Percentiles rank a stretch among this genome's conserved stretches.
Conservation (phyloP, 1,284 basidiomycete species). For the Cutaneotrichosporon cutaneum region DNA sequence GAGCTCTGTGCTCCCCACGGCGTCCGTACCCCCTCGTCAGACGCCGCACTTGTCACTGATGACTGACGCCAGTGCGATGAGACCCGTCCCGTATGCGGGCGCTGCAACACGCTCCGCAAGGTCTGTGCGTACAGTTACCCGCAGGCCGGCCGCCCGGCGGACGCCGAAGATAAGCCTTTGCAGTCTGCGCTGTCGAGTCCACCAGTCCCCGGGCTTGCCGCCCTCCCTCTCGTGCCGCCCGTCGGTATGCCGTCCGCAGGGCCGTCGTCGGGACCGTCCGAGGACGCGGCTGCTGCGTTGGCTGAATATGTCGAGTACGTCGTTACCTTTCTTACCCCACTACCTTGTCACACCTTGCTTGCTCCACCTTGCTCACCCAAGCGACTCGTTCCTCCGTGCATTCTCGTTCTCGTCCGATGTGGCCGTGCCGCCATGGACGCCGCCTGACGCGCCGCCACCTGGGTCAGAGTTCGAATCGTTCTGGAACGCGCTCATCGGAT, state of each 20-base stretch:
- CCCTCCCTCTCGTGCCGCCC: not conserved
- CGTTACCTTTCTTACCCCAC: not conserved
- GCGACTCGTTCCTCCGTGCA: conserved; percentile 5
- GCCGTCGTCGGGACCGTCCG: not conserved
- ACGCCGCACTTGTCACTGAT: too few species aligned
- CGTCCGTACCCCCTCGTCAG: not conserved
- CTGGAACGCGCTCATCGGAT: not conserved
- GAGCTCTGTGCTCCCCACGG: not conserved
- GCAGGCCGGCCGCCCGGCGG: not conserved
- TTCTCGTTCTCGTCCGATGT: conserved; percentile 5
- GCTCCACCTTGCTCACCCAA: not conserved
- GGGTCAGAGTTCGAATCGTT: conserved; percentile 4
- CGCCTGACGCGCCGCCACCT: not conserved
- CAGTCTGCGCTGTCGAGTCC: not conserved
- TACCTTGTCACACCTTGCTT: too few species aligned
- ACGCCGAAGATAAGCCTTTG: not conserved
- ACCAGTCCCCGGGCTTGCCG: not conserved
- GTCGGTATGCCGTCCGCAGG: not conserved
- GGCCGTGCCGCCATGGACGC: conserved; percentile 8
- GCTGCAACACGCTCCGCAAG: conserved; percentile 6
- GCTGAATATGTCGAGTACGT: conserved; percentile 5
- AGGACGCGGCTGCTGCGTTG: not conserved
- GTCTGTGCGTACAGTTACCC: conserved; percentile 5
- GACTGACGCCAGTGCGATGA: conserved; percentile 1
- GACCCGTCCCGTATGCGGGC: conserved; percentile 4